Evolutionary conservation across 78 protist genomes (phyloP), one percentile per base, ranked within the genome.

Genomic region (Protostelium mycophagum): DNA sequence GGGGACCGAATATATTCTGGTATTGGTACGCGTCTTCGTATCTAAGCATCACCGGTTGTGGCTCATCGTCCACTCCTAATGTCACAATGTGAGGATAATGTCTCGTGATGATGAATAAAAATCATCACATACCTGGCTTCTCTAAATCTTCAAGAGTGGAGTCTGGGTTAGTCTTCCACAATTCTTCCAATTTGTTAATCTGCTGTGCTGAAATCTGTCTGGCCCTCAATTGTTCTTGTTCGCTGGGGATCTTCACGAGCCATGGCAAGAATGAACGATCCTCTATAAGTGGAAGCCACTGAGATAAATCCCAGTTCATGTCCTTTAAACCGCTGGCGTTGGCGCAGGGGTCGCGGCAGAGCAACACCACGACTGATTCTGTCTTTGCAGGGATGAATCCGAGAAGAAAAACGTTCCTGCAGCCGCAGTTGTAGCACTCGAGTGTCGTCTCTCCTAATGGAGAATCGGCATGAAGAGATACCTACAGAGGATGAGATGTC

Each of bases 401-500:
- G 31, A 99, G 94, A 37, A 93, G 34, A 87, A 99, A 99, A 35
- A 97, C 96, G 85, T 99, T 99, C 37, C 95, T 39, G 31, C 92
- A 89, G 1, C 98, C 98, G 88, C 99, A 98, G 89, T 95, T 95
- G 98, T 97, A 99, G 96, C 99, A 99, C 97, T 97, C 99, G 63
- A 99, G 89, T 28, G 86, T 73, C 34, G 98, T 91, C 34, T 93
- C 97, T 63, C 97, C 98, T 37, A 98, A 91, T 9, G 95, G 95
- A 1, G 90, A 63, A 28, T 90, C 97, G 5, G 90, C 39, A 85
- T 93, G 95, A 29, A 93, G 51, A 39, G 93, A 38, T 28, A 93
- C 86, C 86, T 34, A 63, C 63, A 28, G 96, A 86, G 36, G 90
- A 96, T 35, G 96, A 97, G 96, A 73, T 1, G 96, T 91, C 0